These are phyloP conservation scores for Telfairia occidentalis DNA, from an alignment of 331 rosid species.

Conservation along the genomic window DNA sequence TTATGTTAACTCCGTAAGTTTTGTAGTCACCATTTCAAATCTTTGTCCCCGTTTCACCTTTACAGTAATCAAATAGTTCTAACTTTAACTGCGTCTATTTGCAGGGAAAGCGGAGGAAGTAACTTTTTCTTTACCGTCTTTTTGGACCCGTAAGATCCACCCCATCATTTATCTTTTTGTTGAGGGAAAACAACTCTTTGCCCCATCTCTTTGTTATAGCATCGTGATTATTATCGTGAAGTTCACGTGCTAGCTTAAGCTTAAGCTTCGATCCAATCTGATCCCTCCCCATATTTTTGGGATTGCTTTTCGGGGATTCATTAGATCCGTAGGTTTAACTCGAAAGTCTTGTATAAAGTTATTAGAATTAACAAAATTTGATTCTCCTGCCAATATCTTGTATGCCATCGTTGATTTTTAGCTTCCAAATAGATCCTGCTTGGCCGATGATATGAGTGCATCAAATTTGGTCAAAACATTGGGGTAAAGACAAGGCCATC, in stretches of 20 bases:
- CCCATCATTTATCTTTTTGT: not conserved
- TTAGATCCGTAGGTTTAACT: not conserved
- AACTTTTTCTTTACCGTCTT: not conserved
- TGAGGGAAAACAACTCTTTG: not conserved
- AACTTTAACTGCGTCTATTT: not conserved
- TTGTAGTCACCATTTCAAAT: not conserved
- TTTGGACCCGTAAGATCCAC: not conserved
- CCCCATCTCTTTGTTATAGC: not conserved
- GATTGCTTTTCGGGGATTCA: not conserved
- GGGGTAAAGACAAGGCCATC: not conserved
- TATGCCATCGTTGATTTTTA: not conserved
- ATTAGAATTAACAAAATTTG: not conserved
- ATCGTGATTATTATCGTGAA: not conserved
- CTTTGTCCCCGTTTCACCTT: not conserved
- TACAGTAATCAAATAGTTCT: not conserved
- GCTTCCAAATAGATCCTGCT: not conserved
- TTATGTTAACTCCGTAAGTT: conserved; percentile 45
- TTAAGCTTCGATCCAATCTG: too few species aligned
- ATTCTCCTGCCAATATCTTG: not conserved
- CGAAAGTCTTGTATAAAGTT: conserved; percentile 1
- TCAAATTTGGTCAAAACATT: not conserved
- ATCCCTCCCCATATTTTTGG: not conserved
- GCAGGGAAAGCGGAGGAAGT: conserved; percentile 13
- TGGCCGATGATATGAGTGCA: not conserved
- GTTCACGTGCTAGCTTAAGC: not conserved